Conservation (phyloP, 2,329 filamentous ascomycete species). For the Verticillium nonalfalfae region DNA sequence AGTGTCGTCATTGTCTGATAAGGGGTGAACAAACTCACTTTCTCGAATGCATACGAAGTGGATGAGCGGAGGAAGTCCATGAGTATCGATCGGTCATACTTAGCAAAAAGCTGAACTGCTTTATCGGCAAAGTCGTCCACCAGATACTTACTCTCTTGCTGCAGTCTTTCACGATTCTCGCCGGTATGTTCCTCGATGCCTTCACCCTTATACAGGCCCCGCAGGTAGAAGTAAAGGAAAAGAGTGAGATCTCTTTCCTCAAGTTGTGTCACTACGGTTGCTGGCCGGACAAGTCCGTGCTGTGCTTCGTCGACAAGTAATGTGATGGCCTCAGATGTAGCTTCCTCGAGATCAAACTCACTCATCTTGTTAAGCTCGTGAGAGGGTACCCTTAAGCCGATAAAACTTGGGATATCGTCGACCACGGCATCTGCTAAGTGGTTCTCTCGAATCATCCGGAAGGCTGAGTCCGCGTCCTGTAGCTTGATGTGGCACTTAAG, state of each 20-base stretch:
- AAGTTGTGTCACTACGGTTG: conserved; percentile 73
- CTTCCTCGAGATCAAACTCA: conserved; percentile 65
- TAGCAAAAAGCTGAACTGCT: conserved; percentile 78
- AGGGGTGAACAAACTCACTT: conserved; percentile 29
- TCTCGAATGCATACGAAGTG: conserved; percentile 83
- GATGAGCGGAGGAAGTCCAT: conserved; percentile 84
- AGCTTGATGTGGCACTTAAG: conserved; percentile 83
- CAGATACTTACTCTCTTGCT: conserved; percentile 57
- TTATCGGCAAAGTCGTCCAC: conserved; percentile 85
- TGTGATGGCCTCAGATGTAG: conserved; percentile 76
- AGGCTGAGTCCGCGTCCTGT: conserved; percentile 85
- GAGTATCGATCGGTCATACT: conserved; percentile 71
- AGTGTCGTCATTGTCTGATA: no score
- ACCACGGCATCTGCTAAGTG: conserved; percentile 84
- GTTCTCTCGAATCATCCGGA: conserved; percentile 78
- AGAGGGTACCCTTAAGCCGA: conserved; percentile 76
- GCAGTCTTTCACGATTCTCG: conserved; percentile 49
- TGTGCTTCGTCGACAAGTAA: conserved; percentile 88
- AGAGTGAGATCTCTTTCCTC: conserved; percentile 58
- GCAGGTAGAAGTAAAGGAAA: conserved; percentile 90
- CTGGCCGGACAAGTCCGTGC: conserved; percentile 75
- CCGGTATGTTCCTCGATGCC: conserved; percentile 48
- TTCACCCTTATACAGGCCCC: conserved; percentile 76
- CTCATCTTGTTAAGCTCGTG: conserved; percentile 61
- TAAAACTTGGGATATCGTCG: conserved; percentile 85